Evolutionary conservation across 2,329 filamentous ascomycete species (phyloP).

Genomic region (Lachnellula cervina): DNA sequence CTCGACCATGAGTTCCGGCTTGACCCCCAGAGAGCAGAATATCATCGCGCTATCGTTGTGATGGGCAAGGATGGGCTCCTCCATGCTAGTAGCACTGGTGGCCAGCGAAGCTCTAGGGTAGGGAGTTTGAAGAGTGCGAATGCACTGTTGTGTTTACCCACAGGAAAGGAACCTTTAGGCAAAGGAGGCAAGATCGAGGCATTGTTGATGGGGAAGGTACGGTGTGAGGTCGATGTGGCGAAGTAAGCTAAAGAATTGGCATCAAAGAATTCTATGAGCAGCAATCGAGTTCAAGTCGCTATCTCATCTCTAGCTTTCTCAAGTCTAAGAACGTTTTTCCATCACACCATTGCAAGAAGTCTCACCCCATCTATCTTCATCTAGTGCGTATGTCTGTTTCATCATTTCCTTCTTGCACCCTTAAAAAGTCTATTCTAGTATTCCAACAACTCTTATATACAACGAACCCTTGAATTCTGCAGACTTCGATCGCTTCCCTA

Average conservation of each 20-base stretch:
- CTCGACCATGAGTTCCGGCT: conserved; percentile 68
- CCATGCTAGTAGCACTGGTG: conserved; percentile 76
- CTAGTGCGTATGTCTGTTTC: no score
- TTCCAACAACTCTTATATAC: no score
- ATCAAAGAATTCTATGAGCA: neutral
- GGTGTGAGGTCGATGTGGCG: conserved; percentile 18
- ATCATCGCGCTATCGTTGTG: conserved; percentile 76
- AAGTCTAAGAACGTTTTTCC: no score
- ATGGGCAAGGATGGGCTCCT: conserved; percentile 63
- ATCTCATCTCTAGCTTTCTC: neutral
- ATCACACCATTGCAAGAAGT: no score
- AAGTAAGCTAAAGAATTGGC: neutral
- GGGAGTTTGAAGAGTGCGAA: conserved; percentile 88
- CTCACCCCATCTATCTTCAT: no score
- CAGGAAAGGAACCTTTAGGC: conserved; percentile 55
- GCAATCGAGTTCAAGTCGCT: neutral
- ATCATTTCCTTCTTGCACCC: no score
- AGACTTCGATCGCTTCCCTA: neutral
- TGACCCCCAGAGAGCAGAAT: conserved; percentile 77
- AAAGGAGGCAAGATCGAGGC: conserved; percentile 72
- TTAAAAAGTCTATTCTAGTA: no score
- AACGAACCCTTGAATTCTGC: neutral
- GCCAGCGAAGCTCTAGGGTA: conserved; percentile 83
- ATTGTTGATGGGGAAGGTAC: conserved; percentile 62
- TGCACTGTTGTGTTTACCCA: conserved; percentile 72